Conservation (phyloP, 441 rosid species). For the Francoa sonchifolia region DNA sequence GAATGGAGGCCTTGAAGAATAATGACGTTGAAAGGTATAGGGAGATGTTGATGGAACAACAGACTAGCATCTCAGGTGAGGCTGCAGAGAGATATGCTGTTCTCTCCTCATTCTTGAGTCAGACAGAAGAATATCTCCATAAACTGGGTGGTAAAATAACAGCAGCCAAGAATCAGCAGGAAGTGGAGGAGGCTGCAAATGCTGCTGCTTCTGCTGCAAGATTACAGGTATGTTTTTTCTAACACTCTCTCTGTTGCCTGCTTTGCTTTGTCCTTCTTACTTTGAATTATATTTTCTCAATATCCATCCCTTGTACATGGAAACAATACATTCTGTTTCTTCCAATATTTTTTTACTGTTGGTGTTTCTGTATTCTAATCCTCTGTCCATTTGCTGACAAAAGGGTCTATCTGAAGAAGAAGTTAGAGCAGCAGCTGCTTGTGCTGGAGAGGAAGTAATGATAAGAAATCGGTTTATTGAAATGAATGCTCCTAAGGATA, state of each 20-base stretch:
- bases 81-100: slow-evolving; percentile 97
- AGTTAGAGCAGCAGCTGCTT: slow-evolving; percentile 83
- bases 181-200: slow-evolving; percentile 98
- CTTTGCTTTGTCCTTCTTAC: slow-evolving; percentile 1
- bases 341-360: background rate
- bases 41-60: slow-evolving; percentile 98
- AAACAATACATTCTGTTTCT: no score
- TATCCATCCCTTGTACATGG: no score
- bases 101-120: slow-evolving; percentile 90
- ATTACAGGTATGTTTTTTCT: slow-evolving; percentile 47
- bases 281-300: no score
- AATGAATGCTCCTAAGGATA: slow-evolving; percentile 95
- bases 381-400: slow-evolving; percentile 18
- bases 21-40: slow-evolving; percentile 99
- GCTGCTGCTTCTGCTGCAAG: slow-evolving; percentile 90
- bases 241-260: slow-evolving; percentile 4
- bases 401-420: slow-evolving; percentile 99
- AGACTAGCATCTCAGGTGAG: slow-evolving; percentile 79
- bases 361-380: slow-evolving; percentile 14
- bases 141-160: slow-evolving; percentile 91
- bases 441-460: slow-evolving; percentile 98
- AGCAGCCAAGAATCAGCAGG: slow-evolving; percentile 91
- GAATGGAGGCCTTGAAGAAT: slow-evolving; percentile 99
- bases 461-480: slow-evolving; percentile 88
- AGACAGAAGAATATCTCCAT: slow-evolving; percentile 96